Evolutionary conservation across 306 rosid species (phyloP).

Genomic region (Sophora flavescens): DNA sequence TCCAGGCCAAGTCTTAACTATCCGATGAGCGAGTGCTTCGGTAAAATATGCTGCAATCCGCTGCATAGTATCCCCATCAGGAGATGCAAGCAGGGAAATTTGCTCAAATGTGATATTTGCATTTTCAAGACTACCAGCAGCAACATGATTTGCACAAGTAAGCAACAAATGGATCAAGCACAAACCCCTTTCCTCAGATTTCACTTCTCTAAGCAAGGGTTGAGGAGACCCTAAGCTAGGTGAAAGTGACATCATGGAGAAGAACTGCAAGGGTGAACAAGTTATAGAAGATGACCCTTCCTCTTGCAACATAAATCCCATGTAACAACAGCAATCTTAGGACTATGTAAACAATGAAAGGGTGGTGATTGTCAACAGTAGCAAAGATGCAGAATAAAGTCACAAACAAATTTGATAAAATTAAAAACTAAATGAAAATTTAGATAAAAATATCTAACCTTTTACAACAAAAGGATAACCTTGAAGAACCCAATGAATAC

Average conservation of each 20-base stretch:
- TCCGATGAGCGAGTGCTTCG: slow-evolving; percentile 81
- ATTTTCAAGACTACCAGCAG: slow-evolving; percentile 73
- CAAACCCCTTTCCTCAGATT: slow-evolving; percentile 84
- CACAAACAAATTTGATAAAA: slow-evolving; percentile 15
- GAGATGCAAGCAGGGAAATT: slow-evolving; percentile 78
- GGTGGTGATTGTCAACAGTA: slow-evolving; percentile 14
- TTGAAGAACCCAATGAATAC: slow-evolving; percentile 22
- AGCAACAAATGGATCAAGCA: slow-evolving; percentile 79
- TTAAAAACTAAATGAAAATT: not conserved
- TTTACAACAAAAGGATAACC: slow-evolving; percentile 19
- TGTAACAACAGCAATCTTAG: slow-evolving; percentile 51
- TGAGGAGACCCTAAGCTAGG: slow-evolving; percentile 76
- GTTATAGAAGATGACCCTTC: slow-evolving; percentile 76
- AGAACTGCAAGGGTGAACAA: slow-evolving; percentile 67
- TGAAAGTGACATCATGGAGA: slow-evolving; percentile 73
- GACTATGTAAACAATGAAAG: slow-evolving; percentile 39
- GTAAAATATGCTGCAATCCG: slow-evolving; percentile 81
- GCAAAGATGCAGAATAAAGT: slow-evolving; percentile 8
- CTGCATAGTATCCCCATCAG: slow-evolving; percentile 91
- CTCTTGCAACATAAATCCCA: slow-evolving; percentile 65
- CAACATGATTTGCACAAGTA: slow-evolving; percentile 85
- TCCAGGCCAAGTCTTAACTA: slow-evolving; percentile 84
- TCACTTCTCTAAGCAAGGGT: slow-evolving; percentile 74
- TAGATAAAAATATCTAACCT: slow-evolving; percentile 14
- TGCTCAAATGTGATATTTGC: slow-evolving; percentile 84